Evolutionary conservation across 2,329 filamentous ascomycete species (phyloP), one percentile per base, ranked within the genome.

Genomic region (Zymoseptoria passerinii): DNA sequence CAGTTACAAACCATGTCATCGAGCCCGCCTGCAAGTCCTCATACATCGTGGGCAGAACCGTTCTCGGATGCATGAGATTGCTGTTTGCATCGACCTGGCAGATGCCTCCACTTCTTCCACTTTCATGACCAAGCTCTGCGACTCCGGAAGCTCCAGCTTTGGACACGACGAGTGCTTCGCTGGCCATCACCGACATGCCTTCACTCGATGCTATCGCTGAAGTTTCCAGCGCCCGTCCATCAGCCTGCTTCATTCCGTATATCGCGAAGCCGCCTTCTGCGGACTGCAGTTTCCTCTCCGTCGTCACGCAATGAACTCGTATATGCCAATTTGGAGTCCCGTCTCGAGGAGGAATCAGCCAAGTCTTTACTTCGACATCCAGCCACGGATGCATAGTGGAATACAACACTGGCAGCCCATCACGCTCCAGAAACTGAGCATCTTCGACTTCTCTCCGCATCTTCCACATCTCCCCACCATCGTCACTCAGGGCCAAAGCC

Each of bases 71-170:
- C 2, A 90, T 78, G 35, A 92, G 74, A 72, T 92, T 92, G 52
- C 85, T 88, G 74, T 92, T 91, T 6, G 88, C 87, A 70, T 92
- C 89, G 9, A 87, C 86, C 58, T 90, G 84, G 52, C 91, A 83
- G 27, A 90, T 77, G 68, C 81, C 84, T 2, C 87, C 88, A 56
- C 72, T 74, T 19, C 86, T 77, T 10, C 48, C 28, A 10, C 67
- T 61, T 60, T 66, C n/a, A 57, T 54, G 54, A 5, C 72, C 65
- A 48, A 81, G 59, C 57, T 81, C 80, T 3, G 72, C 71, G 10
- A 82, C 79, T 0, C 80, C 80, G 1, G 81, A 78, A 20, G 74
- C 79, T 0, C 80, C 80, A 9, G 76, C 79, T 2, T 73, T 68
- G 0, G 79, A 80, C 3, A 79, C 75, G 0, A 76, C 76, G 48